Percentiles rank a stretch among this genome's conserved stretches.
phyloP scores from a whole-genome alignment of 208 protist genomes.

The Trypanosoma grayi region DNA sequence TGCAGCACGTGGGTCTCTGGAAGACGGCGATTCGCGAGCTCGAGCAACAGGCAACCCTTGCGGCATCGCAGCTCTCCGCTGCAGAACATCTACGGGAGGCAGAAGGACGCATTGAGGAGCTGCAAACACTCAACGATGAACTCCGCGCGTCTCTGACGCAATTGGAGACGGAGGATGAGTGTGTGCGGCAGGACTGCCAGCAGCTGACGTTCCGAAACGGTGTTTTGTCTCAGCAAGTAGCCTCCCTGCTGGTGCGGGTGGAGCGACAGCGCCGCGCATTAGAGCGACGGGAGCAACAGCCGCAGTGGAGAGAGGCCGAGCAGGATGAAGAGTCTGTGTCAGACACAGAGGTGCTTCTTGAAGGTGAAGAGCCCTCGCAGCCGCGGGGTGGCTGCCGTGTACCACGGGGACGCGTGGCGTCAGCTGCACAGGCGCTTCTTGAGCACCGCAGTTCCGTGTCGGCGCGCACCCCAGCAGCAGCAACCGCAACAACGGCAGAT shows the following conservation, averaged over 20 bases:
- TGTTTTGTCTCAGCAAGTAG: slow-evolving; percentile 71
- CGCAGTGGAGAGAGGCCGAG: neutral
- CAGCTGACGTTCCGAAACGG: slow-evolving; percentile 62
- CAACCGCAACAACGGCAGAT: neutral
- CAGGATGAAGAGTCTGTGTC: slow-evolving; percentile 5
- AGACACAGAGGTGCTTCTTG: slow-evolving; percentile 6
- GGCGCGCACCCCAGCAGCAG: neutral
- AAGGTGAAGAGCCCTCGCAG: slow-evolving; percentile 1
- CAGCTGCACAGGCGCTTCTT: slow-evolving; percentile 23
- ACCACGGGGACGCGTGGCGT: slow-evolving; percentile 12
- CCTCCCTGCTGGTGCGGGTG: slow-evolving; percentile 57
- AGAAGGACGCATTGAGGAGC: slow-evolving; percentile 16
- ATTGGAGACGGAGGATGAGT: slow-evolving; percentile 40
- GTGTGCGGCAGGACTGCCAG: slow-evolving; percentile 51
- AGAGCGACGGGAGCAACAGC: neutral
- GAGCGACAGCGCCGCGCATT: slow-evolving; percentile 31
- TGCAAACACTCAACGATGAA: neutral
- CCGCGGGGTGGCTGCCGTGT: neutral
- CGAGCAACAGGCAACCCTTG: slow-evolving; percentile 41
- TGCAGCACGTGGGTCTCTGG: slow-evolving; percentile 30
- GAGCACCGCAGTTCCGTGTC: slow-evolving; percentile 14
- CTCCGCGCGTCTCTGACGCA: slow-evolving; percentile 27
- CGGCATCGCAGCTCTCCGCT: slow-evolving; percentile 26
- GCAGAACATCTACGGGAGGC: slow-evolving; percentile 26
- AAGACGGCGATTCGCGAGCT: slow-evolving; percentile 33